phyloP scores from a whole-genome alignment of 176 grass and related monocot genomes.

The Luzula sylvatica region DNA sequence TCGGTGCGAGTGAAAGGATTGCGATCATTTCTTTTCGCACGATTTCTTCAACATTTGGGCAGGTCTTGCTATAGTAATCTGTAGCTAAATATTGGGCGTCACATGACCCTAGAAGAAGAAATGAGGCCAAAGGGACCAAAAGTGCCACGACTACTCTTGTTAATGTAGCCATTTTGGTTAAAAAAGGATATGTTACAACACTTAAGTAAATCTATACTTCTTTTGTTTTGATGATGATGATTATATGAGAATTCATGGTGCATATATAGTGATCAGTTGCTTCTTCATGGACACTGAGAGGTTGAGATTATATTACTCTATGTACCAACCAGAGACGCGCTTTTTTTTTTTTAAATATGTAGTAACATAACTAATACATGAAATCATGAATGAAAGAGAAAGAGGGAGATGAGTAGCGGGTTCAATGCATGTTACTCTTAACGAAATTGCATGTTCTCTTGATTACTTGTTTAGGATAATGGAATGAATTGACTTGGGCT shows the following conservation, averaged over 20 bases:
- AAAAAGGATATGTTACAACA: background rate
- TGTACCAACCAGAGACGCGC: no score
- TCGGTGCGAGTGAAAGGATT: constrained; percentile 42
- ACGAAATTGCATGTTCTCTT: no score
- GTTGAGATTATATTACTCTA: background rate
- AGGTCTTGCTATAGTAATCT: constrained; percentile 55
- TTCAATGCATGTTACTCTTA: constrained; percentile 14
- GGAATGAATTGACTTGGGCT: no score
- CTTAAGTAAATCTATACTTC: background rate
- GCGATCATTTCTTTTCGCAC: constrained; percentile 48
- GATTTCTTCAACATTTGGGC: constrained; percentile 44
- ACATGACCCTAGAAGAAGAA: constrained; percentile 9
- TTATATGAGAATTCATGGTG: background rate
- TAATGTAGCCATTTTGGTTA: background rate
- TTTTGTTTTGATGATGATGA: background rate
- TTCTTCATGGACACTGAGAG: background rate
- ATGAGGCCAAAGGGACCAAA: background rate
- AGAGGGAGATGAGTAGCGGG: background rate
- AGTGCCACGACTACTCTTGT: background rate
- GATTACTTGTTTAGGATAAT: no score
- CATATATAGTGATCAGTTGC: constrained; percentile 3
- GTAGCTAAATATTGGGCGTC: constrained; percentile 33
- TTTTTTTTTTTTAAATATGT: no score
- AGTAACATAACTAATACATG: background rate
- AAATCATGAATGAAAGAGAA: constrained; percentile 9